Conservation (phyloP, 2,329 filamentous ascomycete species). For the Diplodia scrobiculata region DNA sequence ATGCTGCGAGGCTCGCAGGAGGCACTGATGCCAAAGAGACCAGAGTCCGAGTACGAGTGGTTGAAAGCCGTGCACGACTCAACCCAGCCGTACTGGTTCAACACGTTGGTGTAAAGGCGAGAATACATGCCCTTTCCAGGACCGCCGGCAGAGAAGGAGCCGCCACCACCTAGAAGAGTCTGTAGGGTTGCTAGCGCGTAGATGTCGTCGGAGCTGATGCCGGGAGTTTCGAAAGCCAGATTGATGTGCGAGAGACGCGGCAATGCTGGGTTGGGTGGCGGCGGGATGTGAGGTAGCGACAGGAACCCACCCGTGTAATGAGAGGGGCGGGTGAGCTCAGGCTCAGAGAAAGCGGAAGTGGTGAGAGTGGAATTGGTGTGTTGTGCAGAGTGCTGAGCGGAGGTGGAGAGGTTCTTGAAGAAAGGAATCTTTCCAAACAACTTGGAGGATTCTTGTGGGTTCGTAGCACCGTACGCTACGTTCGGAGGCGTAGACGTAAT, state of each 20-base stretch:
- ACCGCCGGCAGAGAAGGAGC: conserved; percentile 93
- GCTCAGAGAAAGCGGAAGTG: conserved; percentile 44
- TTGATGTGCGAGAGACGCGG: conserved; percentile 90
- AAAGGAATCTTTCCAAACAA: conserved; percentile 84
- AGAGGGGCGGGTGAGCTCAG: conserved; percentile 65
- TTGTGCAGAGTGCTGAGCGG: conserved; percentile 63
- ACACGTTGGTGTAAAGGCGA: conserved; percentile 92
- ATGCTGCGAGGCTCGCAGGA: conserved; percentile 80
- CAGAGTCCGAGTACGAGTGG: conserved; percentile 94
- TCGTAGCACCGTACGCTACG: conserved; percentile 32
- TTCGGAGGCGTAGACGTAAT: conserved; percentile 20
- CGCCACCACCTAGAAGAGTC: conserved; percentile 91
- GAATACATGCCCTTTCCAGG: conserved; percentile 99
- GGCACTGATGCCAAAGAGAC: conserved; percentile 90
- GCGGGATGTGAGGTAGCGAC: conserved; percentile 76
- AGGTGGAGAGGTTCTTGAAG: conserved; percentile 83
- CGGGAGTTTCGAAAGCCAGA: conserved; percentile 90
- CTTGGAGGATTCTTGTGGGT: conserved; percentile 60
- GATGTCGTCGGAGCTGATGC: conserved; percentile 87
- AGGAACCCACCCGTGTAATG: conserved; percentile 95
- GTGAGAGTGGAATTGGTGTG: conserved; percentile 31
- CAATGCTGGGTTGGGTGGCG: conserved; percentile 73
- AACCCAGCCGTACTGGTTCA: conserved; percentile 97
- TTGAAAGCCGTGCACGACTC: conserved; percentile 96
- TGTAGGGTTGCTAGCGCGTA: conserved; percentile 95